Conservation (phyloP, 768 basidiomycete genomes). For the Lactarius hengduanensis region DNA sequence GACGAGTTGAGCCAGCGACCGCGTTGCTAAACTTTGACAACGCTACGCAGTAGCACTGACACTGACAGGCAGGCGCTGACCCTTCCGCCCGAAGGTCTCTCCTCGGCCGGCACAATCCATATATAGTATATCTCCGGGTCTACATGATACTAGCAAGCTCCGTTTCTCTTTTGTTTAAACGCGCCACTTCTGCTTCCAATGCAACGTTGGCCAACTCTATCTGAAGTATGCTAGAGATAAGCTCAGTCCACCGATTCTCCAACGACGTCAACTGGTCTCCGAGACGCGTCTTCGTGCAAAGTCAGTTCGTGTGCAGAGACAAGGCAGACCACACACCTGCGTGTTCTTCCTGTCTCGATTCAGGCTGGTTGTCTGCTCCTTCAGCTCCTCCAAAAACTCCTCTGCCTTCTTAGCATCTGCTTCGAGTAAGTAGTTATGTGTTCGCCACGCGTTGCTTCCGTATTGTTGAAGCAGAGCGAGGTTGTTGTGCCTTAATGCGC, state of each 20-base stretch:
- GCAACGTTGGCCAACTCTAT: conserved; percentile 95
- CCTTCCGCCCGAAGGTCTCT: not conserved
- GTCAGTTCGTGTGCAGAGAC: not conserved
- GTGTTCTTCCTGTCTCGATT: conserved; percentile 87
- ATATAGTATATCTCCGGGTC: conserved; percentile 15
- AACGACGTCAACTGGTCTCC: conserved; percentile 78
- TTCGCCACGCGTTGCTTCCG: conserved; percentile 87
- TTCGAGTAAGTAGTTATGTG: conserved; percentile 88
- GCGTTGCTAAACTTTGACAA: conserved; percentile 4
- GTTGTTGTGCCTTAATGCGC: conserved; percentile 67
- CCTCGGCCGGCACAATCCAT: conserved; percentile 17
- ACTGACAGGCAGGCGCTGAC: not conserved
- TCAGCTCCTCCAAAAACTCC: conserved; percentile 69
- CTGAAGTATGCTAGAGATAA: conserved; percentile 87
- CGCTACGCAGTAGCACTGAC: not conserved
- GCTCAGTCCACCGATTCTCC: conserved; percentile 90
- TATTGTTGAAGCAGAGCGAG: conserved; percentile 79
- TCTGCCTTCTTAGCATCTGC: conserved; percentile 71
- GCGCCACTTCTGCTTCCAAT: conserved; percentile 75
- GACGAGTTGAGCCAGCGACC: not conserved
- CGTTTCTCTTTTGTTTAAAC: conserved; percentile 55
- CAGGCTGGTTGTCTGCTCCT: conserved; percentile 75
- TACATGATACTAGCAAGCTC: conserved; percentile 49
- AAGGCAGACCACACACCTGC: conserved; percentile 51
- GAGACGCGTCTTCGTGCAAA: conserved; percentile 56